Base-by-base conservation (phyloP, 441 rosid genomes). In the Kokia cookei region DNA sequence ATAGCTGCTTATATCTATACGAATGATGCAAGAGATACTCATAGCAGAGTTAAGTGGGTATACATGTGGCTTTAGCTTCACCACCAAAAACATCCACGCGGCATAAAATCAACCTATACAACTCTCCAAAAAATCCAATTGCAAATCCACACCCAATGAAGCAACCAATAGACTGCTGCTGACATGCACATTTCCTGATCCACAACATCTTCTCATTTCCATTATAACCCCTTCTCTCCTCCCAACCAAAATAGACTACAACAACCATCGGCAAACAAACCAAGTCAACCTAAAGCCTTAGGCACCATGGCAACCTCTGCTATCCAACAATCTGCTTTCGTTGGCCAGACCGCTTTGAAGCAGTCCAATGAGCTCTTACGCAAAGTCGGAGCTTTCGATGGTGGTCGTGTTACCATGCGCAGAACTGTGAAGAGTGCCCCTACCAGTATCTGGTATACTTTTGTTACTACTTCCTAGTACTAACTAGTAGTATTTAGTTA, bases 351-450 rank as follows among this genome's bases (percentile, higher is more conserved):
- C 2, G 81, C 91, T 48, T 71, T 90, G 75, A 85, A 79, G 78
- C 88, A 81, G 70, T 75, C 90, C 72, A 87, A 83, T 79, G 91
- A 86, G 79, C 83, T 86, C 26, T 67, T 79, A 77, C 86, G 87
- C 70, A 87, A 88, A 81, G 84, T 82, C n/a, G 91, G 89, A 19
- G 62, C 73, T 68, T 65, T 81, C 5, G 84, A 84, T 0, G 94
- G 88, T 6, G 92, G 92, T 67, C 91, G 97, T 42, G 10, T 85
- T 73, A 75, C 82, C 83, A 89, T 90, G 96, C 86, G 98, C 27
- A 82, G 98, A 62, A 93, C 97, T 0, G 90, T 93, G 58, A 93
- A 82, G 76, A 88, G 86, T 62, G 88, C 82, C 77, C 96, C 98
- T 10, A 83, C 84, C 53, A 92, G 96, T 87, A 92, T 91, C 55